phyloP scores from a whole-genome alignment of 1,139 yeast species.

The Pneumocystis jirovecii region DNA sequence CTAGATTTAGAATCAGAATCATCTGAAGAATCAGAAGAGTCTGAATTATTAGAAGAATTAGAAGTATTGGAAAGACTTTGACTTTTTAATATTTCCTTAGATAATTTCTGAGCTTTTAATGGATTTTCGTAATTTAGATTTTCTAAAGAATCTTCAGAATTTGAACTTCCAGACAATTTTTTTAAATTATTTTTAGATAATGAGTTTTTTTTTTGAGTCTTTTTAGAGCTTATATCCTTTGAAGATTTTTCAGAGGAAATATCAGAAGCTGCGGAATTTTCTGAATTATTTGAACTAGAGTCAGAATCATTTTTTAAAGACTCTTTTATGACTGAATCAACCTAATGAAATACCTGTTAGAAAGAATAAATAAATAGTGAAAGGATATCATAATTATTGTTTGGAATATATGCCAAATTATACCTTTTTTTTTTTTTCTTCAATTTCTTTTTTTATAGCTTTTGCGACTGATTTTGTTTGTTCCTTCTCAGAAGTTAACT shows the following conservation, averaged over 20 bases:
- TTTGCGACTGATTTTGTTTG: neutral
- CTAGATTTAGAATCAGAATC: conserved; percentile 5
- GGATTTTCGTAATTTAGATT: neutral
- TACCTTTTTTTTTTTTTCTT: neutral
- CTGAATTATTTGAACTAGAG: neutral
- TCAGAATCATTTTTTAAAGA: neutral
- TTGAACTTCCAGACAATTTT: neutral
- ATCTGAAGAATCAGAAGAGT: conserved; percentile 7
- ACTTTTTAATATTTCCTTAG: neutral
- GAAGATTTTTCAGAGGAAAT: neutral
- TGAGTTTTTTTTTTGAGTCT: neutral
- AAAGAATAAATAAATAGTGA: neutral
- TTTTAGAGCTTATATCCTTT: neutral
- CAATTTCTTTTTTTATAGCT: neutral
- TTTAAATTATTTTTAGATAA: neutral
- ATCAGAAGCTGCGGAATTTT: neutral
- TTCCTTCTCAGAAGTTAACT: neutral
- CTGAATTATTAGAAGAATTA: conserved; percentile 10
- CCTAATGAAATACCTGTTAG: neutral
- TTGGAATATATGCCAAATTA: neutral
- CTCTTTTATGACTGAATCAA: neutral
- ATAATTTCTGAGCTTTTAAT: neutral
- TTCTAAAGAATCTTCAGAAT: neutral
- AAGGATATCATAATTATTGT: neutral
- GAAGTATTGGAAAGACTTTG: conserved; percentile 6